Conservation (phyloP, 106 monocot genomes). For the Narthecium ossifragum region DNA sequence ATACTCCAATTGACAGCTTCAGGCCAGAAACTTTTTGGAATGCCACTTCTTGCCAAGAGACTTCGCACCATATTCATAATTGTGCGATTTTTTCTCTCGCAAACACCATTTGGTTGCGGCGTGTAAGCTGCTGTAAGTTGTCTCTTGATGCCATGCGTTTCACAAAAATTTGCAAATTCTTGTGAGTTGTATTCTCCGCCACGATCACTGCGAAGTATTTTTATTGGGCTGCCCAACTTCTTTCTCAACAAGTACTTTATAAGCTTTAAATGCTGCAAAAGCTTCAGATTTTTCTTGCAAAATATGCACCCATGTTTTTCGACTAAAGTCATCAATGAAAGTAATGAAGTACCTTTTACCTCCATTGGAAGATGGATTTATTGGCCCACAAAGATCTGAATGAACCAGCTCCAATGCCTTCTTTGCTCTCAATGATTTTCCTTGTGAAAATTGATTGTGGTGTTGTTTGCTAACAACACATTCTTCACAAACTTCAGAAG, state of each 20-base stretch:
- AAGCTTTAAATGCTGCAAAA: conserved; percentile 1
- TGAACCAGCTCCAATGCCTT: background rate
- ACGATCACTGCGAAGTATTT: background rate
- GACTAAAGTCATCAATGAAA: background rate
- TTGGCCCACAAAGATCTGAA: background rate
- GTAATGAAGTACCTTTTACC: background rate
- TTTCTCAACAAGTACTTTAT: conserved; percentile 5
- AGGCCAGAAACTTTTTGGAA: conserved; percentile 9
- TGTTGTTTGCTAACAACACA: conserved; percentile 13
- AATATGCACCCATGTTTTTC: conserved; percentile 2
- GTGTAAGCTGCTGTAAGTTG: background rate
- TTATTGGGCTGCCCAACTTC: background rate
- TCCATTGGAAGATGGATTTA: background rate
- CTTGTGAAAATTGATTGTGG: background rate
- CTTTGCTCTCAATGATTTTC: conserved; percentile 4
- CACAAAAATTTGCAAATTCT: background rate
- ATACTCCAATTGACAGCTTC: conserved; percentile 6
- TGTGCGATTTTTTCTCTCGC: background rate
- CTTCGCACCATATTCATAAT: conserved; percentile 12
- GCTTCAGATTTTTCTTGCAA: conserved; percentile 7
- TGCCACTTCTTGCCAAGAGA: background rate
- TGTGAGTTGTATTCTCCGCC: conserved; percentile 5
- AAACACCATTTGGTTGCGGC: conserved; percentile 8
- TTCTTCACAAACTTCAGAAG: conserved; percentile 8
- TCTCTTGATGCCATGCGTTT: background rate